Base-by-base conservation (phyloP, 1,284 basidiomycete species). In the Tilletiaria anomala region DNA sequence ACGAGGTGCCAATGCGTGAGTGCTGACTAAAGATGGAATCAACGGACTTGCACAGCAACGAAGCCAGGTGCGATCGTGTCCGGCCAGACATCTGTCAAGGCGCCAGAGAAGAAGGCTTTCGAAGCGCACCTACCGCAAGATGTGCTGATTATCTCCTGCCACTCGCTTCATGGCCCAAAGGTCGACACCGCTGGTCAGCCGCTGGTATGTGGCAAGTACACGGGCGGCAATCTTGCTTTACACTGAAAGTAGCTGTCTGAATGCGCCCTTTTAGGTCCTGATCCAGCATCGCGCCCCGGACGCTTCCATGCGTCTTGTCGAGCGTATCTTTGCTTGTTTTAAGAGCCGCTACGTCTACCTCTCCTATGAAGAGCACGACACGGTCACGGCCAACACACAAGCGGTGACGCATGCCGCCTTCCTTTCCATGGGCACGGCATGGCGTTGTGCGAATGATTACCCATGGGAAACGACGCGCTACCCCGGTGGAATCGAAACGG, bases 331-430 rank as follows among this genome's bases (percentile, higher is more conserved):
- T 48, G 71, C 73, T 1, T 80, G 80, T n/a, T 79, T 97, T 60
- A 74, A 76, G 80, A 31, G 79, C 33, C 55, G 88, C 44, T 87
- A 80, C 58, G 91, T 97, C 42, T 81, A 94, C 65, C 73, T 97
- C 40, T 82, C 79, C 21, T 97, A 94, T 70, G 84, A 93, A 53
- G 87, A 96, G 51, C 91, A 97, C 65, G 91, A 97, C 59, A 74
- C 78, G 36, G 84, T 97, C 37, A 97, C 91, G 0, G 91, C 91
- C 17, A 97, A 96, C 58, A 96, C 93, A 0, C 91, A 97, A 70
- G 91, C 91, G 0, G 88, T 93, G 16, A 96, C 88, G 0, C 93
- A 97, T 58, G 91, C 91, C 11, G 91, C 91, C 0, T 97, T 97
- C 72, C 73, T 97, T 26, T 87, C 87, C 54, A 97, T 97, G 93